Evolutionary conservation across 345 rosid genomes (phyloP), one percentile per base, ranked within the genome.

Genomic region (Diplotaxis tenuifolia): DNA sequence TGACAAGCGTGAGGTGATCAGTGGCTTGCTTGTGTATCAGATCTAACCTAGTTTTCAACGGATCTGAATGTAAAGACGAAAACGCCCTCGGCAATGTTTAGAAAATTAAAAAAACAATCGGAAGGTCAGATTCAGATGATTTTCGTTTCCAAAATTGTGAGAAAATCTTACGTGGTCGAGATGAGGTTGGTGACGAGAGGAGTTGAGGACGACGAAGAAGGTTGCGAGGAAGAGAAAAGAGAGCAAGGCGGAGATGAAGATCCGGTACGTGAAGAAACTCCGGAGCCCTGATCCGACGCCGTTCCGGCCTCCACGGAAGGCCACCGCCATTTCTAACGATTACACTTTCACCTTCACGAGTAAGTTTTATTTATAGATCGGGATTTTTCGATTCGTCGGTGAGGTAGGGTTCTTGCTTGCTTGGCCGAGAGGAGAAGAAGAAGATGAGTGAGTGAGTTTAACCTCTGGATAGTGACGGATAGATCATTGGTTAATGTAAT

Each of bases 21-120:
- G 79, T 90, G 7, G 96, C 96, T 82, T 93, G 98, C 81, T 86
- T 93, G 64, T 90, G 80, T 62, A 90, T 88, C 86, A 93, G 84
- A 86, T 86, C 98, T 66, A 93, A 70, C 47, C 98, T 79, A 4
- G 98, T 90, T 74, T 82, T 87, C 63, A 86, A 72, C 5, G 98
- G 98, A 84, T 93, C 93, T 19, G 96, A 90, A 60, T 90, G 88
- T 66, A 90, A 63, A 9, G 93, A 83, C 0, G 98, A 55, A 75
- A 85, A 83, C 0, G 98, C 86, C 66, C 85, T 77, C 36, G 86
- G 87, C 62, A 90, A 76, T 21, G 82, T 77, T 96, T 90, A 80
- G 1, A 56, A 5, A 27, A 5, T 28, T 57, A 68, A 47, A 47
- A 47, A n/a, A n/a, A n/a, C n/a, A n/a, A 47, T 16, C 23, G 10